These are phyloP conservation scores for Neonectria hederae DNA, from an alignment of 2,329 filamentous ascomycete species.

Conservation along the genomic window DNA sequence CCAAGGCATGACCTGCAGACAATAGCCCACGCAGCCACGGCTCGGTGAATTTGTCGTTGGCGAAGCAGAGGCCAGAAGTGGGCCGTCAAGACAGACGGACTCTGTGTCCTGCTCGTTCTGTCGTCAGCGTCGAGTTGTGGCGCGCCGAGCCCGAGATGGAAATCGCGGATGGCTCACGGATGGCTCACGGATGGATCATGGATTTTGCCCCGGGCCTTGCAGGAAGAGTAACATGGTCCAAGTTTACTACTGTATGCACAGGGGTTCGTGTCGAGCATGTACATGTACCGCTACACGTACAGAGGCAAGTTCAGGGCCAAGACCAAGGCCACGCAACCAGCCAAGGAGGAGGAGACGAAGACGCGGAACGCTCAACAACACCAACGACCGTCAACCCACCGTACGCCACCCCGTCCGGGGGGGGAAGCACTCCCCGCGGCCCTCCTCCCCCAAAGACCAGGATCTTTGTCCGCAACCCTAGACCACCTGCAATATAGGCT, in stretches of 20 bases:
- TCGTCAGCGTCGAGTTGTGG: conserved; percentile 20
- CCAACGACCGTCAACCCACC: conserved; percentile 21
- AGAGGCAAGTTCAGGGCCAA: neutral
- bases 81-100: neutral
- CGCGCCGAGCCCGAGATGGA: conserved; percentile 7
- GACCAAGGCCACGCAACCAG: neutral
- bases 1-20: conserved; percentile 7
- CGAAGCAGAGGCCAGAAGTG: conserved; percentile 5
- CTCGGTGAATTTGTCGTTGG: neutral
- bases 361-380: neutral
- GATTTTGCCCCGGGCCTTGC: conserved; percentile 13
- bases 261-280: conserved; percentile 18
- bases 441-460: neutral
- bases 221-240: too few species aligned
- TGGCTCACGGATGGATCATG: neutral
- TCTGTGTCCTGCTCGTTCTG: neutral
- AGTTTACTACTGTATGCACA: conserved; percentile 13
- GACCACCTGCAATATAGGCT: neutral
- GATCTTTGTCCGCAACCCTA: neutral
- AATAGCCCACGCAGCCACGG: conserved; percentile 2
- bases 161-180: too few species aligned
- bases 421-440: neutral
- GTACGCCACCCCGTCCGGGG: neutral
- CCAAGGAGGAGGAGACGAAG: neutral
- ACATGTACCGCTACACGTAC: conserved; percentile 19